phyloP scores from a whole-genome alignment of 441 rosid species.

The Bruguiera hainesii region DNA sequence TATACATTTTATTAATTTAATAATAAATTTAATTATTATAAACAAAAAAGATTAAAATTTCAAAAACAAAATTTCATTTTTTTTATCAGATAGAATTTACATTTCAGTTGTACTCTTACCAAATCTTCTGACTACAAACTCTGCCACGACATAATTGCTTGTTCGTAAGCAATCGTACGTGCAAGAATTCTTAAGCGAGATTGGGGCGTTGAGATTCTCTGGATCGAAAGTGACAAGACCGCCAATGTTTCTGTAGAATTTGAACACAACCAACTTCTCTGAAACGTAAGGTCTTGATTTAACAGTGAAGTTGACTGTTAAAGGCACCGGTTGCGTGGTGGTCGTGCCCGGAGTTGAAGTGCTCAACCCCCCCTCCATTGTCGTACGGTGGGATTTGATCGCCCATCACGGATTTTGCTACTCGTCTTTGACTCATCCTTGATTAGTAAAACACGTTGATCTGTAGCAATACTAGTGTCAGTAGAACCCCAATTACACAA shows the following conservation, averaged over 20 bases:
- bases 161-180: slow-evolving; percentile 39
- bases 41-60: no score
- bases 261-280: slow-evolving; percentile 84
- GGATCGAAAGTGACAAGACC: slow-evolving; percentile 59
- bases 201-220: slow-evolving; percentile 54
- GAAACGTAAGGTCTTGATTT: slow-evolving; percentile 73
- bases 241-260: slow-evolving; percentile 59
- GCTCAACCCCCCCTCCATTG: slow-evolving; percentile 61
- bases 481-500: slow-evolving; percentile 15
- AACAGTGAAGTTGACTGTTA: slow-evolving; percentile 51
- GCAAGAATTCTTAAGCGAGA: slow-evolving; percentile 66
- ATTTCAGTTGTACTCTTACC: no score
- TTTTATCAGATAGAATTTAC: no score
- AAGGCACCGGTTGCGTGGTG: slow-evolving; percentile 47
- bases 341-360: slow-evolving; percentile 39
- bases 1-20: no score
- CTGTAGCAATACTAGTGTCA: slow-evolving; percentile 27
- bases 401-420: slow-evolving; percentile 48
- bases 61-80: no score
- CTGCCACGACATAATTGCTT: background rate
- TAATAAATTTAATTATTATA: no score
- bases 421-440: slow-evolving; percentile 68
- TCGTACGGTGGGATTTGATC: slow-evolving; percentile 82
- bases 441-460: slow-evolving; percentile 68
- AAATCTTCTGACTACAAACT: no score